Conservation (phyloP, 75 land plant genomes). For the Isoetes taiwanensis region DNA sequence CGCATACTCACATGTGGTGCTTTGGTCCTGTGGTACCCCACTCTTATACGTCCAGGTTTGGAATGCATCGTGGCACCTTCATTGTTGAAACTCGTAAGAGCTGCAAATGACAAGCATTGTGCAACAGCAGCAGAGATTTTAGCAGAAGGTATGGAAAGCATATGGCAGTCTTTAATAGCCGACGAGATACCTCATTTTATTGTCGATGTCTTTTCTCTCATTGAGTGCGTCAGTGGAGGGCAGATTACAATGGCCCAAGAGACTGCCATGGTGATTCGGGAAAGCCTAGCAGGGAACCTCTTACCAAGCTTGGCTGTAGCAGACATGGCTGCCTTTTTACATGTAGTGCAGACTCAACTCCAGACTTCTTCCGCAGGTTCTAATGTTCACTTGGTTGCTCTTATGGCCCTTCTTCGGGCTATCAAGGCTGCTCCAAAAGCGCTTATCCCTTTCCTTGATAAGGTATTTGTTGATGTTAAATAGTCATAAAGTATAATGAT, state of each 20-base stretch:
- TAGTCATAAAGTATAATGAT: neutral
- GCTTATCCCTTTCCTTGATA: conserved; percentile 39
- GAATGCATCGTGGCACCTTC: conserved; percentile 42
- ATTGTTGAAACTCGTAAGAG: conserved; percentile 61
- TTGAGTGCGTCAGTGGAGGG: conserved; percentile 55
- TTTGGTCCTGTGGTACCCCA: conserved; percentile 73
- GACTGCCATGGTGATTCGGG: conserved; percentile 34
- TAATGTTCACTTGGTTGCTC: conserved; percentile 52
- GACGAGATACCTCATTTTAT: conserved; percentile 61
- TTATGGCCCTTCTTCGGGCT: conserved; percentile 60
- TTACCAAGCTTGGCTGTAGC: conserved; percentile 75
- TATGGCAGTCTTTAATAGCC: conserved; percentile 50
- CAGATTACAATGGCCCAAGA: conserved; percentile 25
- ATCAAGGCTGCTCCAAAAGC: conserved; percentile 54
- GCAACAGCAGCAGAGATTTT: conserved; percentile 82
- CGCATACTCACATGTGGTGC: conserved; percentile 75
- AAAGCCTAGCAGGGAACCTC: conserved; percentile 50
- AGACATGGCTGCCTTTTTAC: conserved; percentile 47
- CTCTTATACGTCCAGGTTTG: conserved; percentile 45
- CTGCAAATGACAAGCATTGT: conserved; percentile 70
- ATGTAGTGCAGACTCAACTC: conserved; percentile 48
- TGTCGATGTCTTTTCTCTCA: conserved; percentile 62
- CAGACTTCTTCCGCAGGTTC: conserved; percentile 63
- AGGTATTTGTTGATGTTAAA: conserved; percentile 35
- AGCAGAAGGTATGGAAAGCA: conserved; percentile 82